Conservation (phyloP, 352 stramenopile genomes). For the Globisporangium polare region DNA sequence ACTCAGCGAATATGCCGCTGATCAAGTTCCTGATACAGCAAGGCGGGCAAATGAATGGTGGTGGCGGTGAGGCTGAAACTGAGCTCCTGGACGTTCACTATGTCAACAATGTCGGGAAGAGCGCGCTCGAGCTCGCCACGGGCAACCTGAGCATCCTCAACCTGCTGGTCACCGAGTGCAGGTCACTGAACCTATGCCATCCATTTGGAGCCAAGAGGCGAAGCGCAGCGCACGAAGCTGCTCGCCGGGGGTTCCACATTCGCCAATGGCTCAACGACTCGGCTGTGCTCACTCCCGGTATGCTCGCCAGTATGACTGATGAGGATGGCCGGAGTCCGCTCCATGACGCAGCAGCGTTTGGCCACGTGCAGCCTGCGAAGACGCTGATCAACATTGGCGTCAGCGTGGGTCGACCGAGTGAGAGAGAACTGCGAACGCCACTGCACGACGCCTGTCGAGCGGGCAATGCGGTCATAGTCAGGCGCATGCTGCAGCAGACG, state of each 20-base stretch:
- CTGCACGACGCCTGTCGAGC: constrained; percentile 12
- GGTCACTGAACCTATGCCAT: constrained; percentile 11
- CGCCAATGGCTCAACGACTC: constrained; percentile 19
- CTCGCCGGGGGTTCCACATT: constrained; percentile 21
- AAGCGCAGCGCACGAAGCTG: constrained; percentile 20
- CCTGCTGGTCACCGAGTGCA: constrained; percentile 12
- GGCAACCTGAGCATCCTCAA: constrained; percentile 4
- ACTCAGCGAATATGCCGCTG: constrained; percentile 9
- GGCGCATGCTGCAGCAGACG: constrained; percentile 4
- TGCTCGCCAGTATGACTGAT: constrained; percentile 17
- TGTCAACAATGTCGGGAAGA: constrained; percentile 7
- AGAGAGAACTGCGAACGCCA: background rate
- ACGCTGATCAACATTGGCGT: constrained; percentile 13
- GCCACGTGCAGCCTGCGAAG: background rate
- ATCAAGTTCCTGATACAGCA: constrained; percentile 25
- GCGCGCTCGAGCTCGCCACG: constrained; percentile 18
- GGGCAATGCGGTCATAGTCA: background rate
- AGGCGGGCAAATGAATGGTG: background rate
- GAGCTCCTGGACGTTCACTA: constrained; percentile 22
- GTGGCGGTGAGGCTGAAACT: background rate
- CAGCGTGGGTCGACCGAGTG: background rate
- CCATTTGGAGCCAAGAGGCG: constrained; percentile 16
- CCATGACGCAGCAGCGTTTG: constrained; percentile 8
- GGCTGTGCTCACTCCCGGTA: constrained; percentile 13
- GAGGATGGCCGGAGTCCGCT: constrained; percentile 12